phyloP scores from a whole-genome alignment of 2,329 filamentous ascomycete species.

The Nannizziopsis barbatae region DNA sequence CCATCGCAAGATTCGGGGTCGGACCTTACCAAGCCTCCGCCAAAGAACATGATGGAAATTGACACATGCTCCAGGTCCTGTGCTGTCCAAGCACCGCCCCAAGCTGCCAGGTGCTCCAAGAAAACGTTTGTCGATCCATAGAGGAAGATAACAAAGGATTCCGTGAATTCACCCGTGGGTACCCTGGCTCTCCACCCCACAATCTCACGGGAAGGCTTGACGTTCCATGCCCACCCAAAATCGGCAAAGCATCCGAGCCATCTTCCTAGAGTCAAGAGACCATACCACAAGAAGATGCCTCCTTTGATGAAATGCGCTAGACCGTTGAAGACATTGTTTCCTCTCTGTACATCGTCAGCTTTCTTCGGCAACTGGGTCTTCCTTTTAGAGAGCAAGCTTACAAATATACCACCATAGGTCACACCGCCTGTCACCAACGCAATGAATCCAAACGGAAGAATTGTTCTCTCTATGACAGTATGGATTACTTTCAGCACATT shows the following conservation, averaged over 20 bases:
- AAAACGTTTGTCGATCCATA: conserved; percentile 89
- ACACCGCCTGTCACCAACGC: conserved; percentile 60
- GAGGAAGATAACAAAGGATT: conserved; percentile 79
- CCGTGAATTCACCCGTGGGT: conserved; percentile 76
- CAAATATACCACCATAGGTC: conserved; percentile 73
- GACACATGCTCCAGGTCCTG: conserved; percentile 84
- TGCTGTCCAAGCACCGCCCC: conserved; percentile 59
- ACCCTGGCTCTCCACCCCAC: conserved; percentile 51
- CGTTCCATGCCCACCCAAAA: conserved; percentile 91
- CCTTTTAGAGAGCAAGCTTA: conserved; percentile 39
- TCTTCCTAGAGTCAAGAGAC: conserved; percentile 71
- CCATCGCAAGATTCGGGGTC: background rate
- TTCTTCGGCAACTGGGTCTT: conserved; percentile 12
- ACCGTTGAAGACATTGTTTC: conserved; percentile 61
- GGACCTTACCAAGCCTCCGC: conserved; percentile 63
- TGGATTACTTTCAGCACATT: conserved; percentile 51
- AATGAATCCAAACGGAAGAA: conserved; percentile 67
- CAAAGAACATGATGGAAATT: conserved; percentile 87
- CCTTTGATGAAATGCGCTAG: conserved; percentile 92
- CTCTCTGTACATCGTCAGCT: conserved; percentile 44
- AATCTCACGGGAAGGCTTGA: conserved; percentile 51
- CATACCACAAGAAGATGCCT: conserved; percentile 89
- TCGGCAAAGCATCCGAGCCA: conserved; percentile 87
- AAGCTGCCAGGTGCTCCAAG: conserved; percentile 70
- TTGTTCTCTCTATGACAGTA: conserved; percentile 60